A percentile compares a stretch with the other conserved stretches of the same genome.
Conservation (phyloP, 1,139 yeast genomes). For the Pichia sorboxylosa region DNA sequence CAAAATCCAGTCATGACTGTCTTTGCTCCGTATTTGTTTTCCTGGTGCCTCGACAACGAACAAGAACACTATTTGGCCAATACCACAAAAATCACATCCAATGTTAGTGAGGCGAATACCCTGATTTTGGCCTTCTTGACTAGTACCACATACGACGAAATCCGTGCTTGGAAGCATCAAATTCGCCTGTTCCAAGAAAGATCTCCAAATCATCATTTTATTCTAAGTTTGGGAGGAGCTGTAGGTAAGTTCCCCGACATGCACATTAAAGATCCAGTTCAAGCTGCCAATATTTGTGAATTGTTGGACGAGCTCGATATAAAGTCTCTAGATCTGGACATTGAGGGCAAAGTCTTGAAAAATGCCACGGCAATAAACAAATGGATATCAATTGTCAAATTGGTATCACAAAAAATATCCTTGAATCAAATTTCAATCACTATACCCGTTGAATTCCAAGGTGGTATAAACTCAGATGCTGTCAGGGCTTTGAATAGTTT, state of each 20-base stretch:
- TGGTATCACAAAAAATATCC: not conserved
- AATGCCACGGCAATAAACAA: not conserved
- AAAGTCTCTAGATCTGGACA: not conserved
- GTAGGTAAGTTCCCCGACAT: not conserved
- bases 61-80: not conserved
- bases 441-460: slow-evolving; percentile 20
- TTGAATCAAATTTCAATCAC: slow-evolving; percentile 13
- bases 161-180: not conserved
- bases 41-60: not conserved
- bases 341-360: not conserved
- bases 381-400: not conserved
- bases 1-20: no score
- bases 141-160: not conserved
- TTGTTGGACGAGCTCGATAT: not conserved
- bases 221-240: not conserved
- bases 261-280: not conserved
- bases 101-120: not conserved
- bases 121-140: not conserved
- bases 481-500: not conserved
- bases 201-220: not conserved
- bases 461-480: slow-evolving; percentile 12
- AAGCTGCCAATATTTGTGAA: not conserved
- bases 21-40: not conserved
- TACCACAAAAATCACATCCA: not conserved
- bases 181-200: not conserved